Percentiles rank a stretch among this genome's conserved stretches.
Conservation (phyloP, 495 filamentous ascomycete genomes). For the Aspergillus diversus region DNA sequence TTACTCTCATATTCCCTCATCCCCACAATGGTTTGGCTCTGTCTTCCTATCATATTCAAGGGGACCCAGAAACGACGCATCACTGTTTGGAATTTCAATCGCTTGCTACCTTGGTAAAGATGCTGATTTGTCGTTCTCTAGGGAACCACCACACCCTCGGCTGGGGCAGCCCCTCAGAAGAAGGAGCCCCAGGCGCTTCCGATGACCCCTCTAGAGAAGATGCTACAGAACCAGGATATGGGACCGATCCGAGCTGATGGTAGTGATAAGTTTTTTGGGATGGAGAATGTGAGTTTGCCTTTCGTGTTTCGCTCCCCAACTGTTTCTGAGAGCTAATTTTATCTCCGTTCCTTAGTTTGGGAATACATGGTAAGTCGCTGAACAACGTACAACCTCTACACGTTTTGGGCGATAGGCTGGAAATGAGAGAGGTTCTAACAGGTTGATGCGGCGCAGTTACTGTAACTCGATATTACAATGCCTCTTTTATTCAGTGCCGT, state of each 20-base stretch:
- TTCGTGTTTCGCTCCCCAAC: slow-evolving; percentile 4
- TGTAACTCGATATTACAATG: slow-evolving; percentile 98
- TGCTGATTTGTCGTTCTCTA: slow-evolving; percentile 26
- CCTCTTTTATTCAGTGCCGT: slow-evolving; percentile 91
- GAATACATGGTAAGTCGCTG: slow-evolving; percentile 83
- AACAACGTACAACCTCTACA: background rate
- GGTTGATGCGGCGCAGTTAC: slow-evolving; percentile 62
- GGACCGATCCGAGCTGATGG: slow-evolving; percentile 82
- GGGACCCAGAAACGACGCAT: background rate
- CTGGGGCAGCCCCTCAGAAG: slow-evolving; percentile 55
- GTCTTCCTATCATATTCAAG: background rate
- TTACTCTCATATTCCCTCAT: background rate
- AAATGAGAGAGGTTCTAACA: slow-evolving; percentile 12
- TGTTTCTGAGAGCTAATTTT: slow-evolving; percentile 27
- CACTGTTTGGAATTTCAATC: background rate
- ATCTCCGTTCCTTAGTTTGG: slow-evolving; percentile 67
- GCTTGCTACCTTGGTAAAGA: background rate
- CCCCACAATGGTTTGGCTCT: background rate
- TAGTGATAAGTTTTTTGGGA: slow-evolving; percentile 97
- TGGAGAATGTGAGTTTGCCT: slow-evolving; percentile 82
- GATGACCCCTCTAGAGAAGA: slow-evolving; percentile 80
- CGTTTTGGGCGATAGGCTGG: background rate
- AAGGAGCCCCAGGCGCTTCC: slow-evolving; percentile 72
- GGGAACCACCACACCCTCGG: slow-evolving; percentile 49
- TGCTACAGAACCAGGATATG: slow-evolving; percentile 65